Base-by-base conservation (phyloP, 2,329 filamentous ascomycete genomes). In the Aspergillus jensenii region DNA sequence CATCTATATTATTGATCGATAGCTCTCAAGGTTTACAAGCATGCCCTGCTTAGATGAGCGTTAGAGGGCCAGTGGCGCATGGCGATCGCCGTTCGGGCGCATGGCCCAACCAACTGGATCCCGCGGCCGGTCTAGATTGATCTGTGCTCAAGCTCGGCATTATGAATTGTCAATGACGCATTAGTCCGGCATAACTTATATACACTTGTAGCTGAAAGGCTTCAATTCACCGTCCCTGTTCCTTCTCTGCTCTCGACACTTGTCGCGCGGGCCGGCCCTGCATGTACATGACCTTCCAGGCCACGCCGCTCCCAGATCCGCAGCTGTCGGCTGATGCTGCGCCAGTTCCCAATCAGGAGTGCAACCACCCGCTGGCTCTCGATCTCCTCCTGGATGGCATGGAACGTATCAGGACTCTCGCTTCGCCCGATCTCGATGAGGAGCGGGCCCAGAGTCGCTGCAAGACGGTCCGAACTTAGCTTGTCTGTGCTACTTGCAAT, bases 291-390 rank as follows among this genome's bases (percentile, higher is more conserved):
- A 11, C 51, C 46, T 31, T 54, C 51, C 7, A 58, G 47, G 0
- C 56, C 56, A 47, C 58, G 56, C 52, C 61, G 52, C 49, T 67
- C 65, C 71, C 70, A 74, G n/a, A 57, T 40, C 52, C 63, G 62
- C 41, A 77, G 55, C 48, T 74, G 71, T 19, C 67, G 65, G 53
- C 69, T 73, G 17, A 78, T 64, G 3, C 59, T 63, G 11, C 66
- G 68, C 76, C 76, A 78, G 53, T 71, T 60, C 23, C 64, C 65
- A 45, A 77, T 62, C 58, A 78, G 52, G 65, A 76, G 68, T 25
- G 52, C 61, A 49, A 67, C 67, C 27, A 76, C 69, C 27, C 67
- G 64, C 27, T 67, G 64, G 19, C 67, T 63, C 17, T 71, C 65
- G 14, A 69, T 59, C 56, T 72, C 66, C 19, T 57, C 58, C 55